Base-by-base conservation (phyloP, 1,139 yeast species). In the Kurtzmaniella quercitrusa region DNA sequence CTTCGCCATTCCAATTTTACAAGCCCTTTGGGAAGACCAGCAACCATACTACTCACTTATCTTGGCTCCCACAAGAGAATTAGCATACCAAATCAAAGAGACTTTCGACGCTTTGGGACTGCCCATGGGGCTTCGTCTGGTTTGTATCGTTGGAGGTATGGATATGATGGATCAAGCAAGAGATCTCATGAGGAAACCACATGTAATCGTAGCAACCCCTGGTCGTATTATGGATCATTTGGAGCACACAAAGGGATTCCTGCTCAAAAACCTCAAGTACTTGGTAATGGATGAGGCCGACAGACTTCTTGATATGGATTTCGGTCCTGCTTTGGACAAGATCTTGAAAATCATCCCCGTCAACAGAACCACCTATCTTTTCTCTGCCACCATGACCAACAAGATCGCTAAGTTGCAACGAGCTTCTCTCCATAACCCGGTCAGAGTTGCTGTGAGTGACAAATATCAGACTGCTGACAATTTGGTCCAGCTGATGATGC, bases 281-380 rank as follows among this genome's bases (percentile, higher is more conserved):
- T 74, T 93, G 48, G 95, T 93, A 7, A 85, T 93, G 88, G 98
- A 93, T 65, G 98, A 93, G 70, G 98, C 98, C 19, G 99, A 93
- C 65, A 76, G 98, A 60, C 74, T 94, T 53, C 73, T 93, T 57
- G 98, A 93, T 69, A 81, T 93, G 88, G 98, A 94, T 62, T 93
- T 94, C 57, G 97, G 96, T 12, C 96, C 96, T 34, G 96, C 93
- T 17, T 73, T 93, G 52, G 96, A 90, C 58, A 85, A 86, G 59
- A 87, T 93, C 50, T 72, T 93, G 48, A 85, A 82, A 51, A 79
- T 88, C 42, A 86, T 93, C 40, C 98, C 98, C n/a, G 69, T 76
- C 38, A 81, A 85, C 48, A 77, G 98, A 62, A 84, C 84, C 23
- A 93, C 98, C 0, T 90, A 85, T 56, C 68, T 94, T 47, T 93